Evolutionary conservation across 352 stramenopile species (phyloP).

Genomic region (Phytophthora citrophthora): DNA sequence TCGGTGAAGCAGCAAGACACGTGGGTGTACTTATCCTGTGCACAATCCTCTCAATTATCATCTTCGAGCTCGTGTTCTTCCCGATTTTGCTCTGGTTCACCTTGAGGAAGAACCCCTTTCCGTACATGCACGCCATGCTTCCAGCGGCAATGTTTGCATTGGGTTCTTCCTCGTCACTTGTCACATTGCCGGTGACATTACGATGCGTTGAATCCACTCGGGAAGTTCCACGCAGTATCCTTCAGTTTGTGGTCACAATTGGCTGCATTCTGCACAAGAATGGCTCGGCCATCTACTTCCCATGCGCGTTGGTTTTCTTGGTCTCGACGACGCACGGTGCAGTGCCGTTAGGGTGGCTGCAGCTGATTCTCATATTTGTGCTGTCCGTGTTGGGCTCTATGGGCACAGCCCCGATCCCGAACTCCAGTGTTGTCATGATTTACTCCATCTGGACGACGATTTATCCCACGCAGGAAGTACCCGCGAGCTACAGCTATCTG

Average conservation of each 20-base stretch:
- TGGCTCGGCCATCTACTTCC: slow-evolving; percentile 78
- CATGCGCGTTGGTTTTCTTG: slow-evolving; percentile 70
- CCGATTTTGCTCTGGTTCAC: slow-evolving; percentile 55
- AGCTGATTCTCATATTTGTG: slow-evolving; percentile 65
- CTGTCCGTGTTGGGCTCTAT: slow-evolving; percentile 70
- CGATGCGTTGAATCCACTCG: slow-evolving; percentile 66
- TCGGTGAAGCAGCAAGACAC: slow-evolving; percentile 50
- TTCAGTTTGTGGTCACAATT: slow-evolving; percentile 78
- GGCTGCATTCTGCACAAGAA: slow-evolving; percentile 81
- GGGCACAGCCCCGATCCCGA: slow-evolving; percentile 69
- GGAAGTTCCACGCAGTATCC: slow-evolving; percentile 59
- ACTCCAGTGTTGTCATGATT: slow-evolving; percentile 73
- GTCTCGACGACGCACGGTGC: slow-evolving; percentile 49
- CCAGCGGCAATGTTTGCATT: slow-evolving; percentile 71
- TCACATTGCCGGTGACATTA: slow-evolving; percentile 69
- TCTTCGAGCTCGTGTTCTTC: slow-evolving; percentile 69
- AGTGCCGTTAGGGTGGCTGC: slow-evolving; percentile 49
- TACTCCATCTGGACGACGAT: slow-evolving; percentile 81
- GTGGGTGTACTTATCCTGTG: slow-evolving; percentile 67
- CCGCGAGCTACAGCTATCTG: slow-evolving; percentile 72
- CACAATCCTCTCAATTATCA: slow-evolving; percentile 45
- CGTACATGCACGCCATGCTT: slow-evolving; percentile 69
- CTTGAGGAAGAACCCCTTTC: slow-evolving; percentile 56
- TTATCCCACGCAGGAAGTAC: slow-evolving; percentile 59
- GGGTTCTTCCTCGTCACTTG: slow-evolving; percentile 70